A percentile compares a stretch with the other conserved stretches of the same genome.
Conservation (phyloP, 164 flowering plant genomes). For the Buxus sempervirens region DNA sequence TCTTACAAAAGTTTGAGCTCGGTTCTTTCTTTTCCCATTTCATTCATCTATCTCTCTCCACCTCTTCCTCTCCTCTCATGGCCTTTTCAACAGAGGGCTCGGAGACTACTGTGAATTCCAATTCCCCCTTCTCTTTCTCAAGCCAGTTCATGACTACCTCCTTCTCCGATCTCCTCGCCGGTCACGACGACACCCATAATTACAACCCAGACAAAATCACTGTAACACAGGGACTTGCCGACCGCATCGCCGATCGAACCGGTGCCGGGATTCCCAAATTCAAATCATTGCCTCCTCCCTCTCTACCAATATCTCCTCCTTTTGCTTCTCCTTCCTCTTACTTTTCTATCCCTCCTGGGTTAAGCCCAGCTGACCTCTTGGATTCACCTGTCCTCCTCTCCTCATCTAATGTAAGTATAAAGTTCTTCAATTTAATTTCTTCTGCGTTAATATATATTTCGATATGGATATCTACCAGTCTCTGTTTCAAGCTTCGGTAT, state of each 20-base stretch:
- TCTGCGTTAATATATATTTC: conserved; percentile 37
- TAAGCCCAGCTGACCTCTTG: conserved; percentile 55
- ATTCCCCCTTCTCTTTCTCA: conserved; percentile 32
- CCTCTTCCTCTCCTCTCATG: conserved; percentile 23
- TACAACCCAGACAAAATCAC: not conserved
- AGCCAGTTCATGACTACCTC: conserved; percentile 39
- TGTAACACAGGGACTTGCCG: conserved; percentile 13
- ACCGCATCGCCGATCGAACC: conserved; percentile 35
- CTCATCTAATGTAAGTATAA: conserved; percentile 25
- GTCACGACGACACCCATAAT: conserved; percentile 6
- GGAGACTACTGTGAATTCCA: conserved; percentile 35
- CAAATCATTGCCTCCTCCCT: conserved; percentile 58
- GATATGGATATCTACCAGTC: no score
- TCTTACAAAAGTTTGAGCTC: not conserved
- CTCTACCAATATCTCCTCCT: conserved; percentile 47
- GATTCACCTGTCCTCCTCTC: conserved; percentile 66
- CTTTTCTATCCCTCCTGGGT: conserved; percentile 54
- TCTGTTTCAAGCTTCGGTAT: no score
- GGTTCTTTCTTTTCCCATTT: not conserved
- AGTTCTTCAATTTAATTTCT: conserved; percentile 54
- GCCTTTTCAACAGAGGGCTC: conserved; percentile 38
- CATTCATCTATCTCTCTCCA: conserved; percentile 5
- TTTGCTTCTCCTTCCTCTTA: conserved; percentile 48
- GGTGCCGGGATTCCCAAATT: conserved; percentile 58
- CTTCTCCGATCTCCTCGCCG: conserved; percentile 45